Base-by-base conservation (phyloP, 345 rosid genomes). In the Gynandropsis gynandra region DNA sequence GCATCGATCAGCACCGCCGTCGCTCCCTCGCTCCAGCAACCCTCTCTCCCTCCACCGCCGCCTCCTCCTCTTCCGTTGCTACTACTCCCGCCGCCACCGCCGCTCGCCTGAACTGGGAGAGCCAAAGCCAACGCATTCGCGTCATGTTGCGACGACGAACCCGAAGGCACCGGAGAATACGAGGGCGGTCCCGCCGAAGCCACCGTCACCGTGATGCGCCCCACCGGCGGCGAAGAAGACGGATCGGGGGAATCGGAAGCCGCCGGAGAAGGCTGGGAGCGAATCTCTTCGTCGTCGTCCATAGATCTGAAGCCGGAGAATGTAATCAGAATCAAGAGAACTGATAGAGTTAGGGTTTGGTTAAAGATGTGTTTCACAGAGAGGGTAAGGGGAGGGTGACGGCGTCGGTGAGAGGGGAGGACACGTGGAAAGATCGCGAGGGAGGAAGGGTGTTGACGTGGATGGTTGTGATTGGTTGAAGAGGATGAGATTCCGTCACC, bases 11-110 rank as follows among this genome's bases (percentile, higher is more conserved):
- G 66, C 19, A 87, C 80, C 50, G 72, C 85, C 27, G 98, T 92
- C 4, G 95, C 89, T 5, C 62, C 77, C 34, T 92, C 98, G 69
- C 93, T 92, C 98, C 96, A 92, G 74, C 95, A 92, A 59, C 87
- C 98, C 61, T 92, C 98, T 33, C 98, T 74, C 29, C 83, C 86
- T 0, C 87, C 80, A 4, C 79, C 80, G 4, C 75, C 74, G 15
- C 72, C 72, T 11, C 62, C 20, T 14, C 65, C 71, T 44, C 15
- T 37, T 4, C 72, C 74, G n/a, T 57, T 68, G 49, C 63, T 62
- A 52, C 54, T 39, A 45, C 9, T 8, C 0, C 50, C 55, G 14
- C 54, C 60, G 32, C 21, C 37, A 36, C 57, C 56, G n/a, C 66
- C 73, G 59, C 65, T 68, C 16, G 50, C 47, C 49, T 69, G 80